Evolutionary conservation across 2,329 filamentous ascomycete species (phyloP), one percentile per base, ranked within the genome.

Genomic region (Daldinia sp.): DNA sequence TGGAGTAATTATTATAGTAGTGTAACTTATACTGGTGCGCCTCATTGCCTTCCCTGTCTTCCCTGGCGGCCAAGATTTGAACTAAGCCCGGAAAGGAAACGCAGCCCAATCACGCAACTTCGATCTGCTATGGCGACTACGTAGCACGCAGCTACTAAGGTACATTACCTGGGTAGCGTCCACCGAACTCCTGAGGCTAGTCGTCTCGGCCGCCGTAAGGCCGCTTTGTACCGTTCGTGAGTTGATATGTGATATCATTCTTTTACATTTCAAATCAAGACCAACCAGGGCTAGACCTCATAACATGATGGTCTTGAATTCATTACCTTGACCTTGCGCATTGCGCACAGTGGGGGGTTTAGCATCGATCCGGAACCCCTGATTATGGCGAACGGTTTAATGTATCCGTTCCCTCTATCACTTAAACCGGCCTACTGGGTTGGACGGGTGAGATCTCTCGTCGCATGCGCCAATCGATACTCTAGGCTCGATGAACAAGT

Each of bases 101-200:
- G 18, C 26, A 23, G 56, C 12, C 61, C 54, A 55, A 68, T 65
- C 60, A 70, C 67, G 67, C 66, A 69, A 71, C 63, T 44, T 44
- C 13, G 13, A 57, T 65, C 57, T 60, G 6, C 39, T 59, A 70
- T 72, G 63, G 51, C 69, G 69, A 65, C 41, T 63, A 48, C 37
- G 35, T 42, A 28, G 18, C 15, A 5, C 42, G 39, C 46, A 39
- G 56, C 55, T 64, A 42, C 35, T 30, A 26, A 42, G 37, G 30
- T 37, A 35, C 48, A 6, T 35, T 35, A 33, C 42, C 51, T 42
- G 33, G 4, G 4, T 28, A 26, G 46, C 15, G 46, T 50, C 26
- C 46, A 18, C 46, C 6, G 23, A 50, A 50, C 23, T 50, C 23
- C 20, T 50, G 12, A 28, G 13, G 10, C 44, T 50, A 50, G 46